These are phyloP conservation scores for Suhomyces vadensis DNA, from an alignment of 805 yeast genomes.

Conservation along the genomic window DNA sequence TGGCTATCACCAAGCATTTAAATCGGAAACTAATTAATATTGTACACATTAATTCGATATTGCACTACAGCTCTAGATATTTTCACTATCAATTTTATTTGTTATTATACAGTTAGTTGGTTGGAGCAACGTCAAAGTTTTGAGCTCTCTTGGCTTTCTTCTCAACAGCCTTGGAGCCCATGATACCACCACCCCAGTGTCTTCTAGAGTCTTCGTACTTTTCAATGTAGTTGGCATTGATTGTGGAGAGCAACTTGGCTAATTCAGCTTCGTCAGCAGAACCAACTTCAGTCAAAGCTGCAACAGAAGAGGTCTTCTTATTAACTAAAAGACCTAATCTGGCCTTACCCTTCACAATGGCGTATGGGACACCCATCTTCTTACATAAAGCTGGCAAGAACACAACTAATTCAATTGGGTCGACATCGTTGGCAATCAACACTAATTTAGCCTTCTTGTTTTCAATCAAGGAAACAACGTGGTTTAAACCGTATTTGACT, in stretches of 20 bases:
- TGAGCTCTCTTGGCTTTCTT: slow-evolving; percentile 76
- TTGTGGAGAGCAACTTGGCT: slow-evolving; percentile 88
- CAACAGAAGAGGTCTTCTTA: slow-evolving; percentile 96
- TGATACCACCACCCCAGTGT: slow-evolving; percentile 99
- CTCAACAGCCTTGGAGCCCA: slow-evolving; percentile 92
- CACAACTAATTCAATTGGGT: slow-evolving; percentile 96
- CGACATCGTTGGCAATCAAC: slow-evolving; percentile 97
- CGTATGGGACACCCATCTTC: slow-evolving; percentile 95
- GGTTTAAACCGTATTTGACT: slow-evolving; percentile 98
- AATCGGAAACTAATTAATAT: not conserved
- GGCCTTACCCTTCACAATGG: slow-evolving; percentile 47
- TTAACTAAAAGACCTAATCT: slow-evolving; percentile 66
- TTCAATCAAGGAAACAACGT: slow-evolving; percentile 94
- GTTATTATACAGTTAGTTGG: slow-evolving; percentile 7
- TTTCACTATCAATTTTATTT: not conserved
- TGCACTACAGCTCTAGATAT: not conserved
- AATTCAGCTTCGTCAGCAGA: slow-evolving; percentile 94
- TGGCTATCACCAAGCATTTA: too few species aligned
- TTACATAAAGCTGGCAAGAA: slow-evolving; percentile 98
- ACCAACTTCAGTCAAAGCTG: slow-evolving; percentile 93
- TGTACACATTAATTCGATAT: not conserved
- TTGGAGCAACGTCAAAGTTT: slow-evolving; percentile 40
- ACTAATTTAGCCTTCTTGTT: slow-evolving; percentile 98
- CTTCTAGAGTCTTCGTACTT: slow-evolving; percentile 95
- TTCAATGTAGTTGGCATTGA: slow-evolving; percentile 89